A percentile compares a stretch with the other conserved stretches of the same genome.
Conservation (phyloP, 1,284 basidiomycete species). For the Moesziomyces globuligerus region DNA sequence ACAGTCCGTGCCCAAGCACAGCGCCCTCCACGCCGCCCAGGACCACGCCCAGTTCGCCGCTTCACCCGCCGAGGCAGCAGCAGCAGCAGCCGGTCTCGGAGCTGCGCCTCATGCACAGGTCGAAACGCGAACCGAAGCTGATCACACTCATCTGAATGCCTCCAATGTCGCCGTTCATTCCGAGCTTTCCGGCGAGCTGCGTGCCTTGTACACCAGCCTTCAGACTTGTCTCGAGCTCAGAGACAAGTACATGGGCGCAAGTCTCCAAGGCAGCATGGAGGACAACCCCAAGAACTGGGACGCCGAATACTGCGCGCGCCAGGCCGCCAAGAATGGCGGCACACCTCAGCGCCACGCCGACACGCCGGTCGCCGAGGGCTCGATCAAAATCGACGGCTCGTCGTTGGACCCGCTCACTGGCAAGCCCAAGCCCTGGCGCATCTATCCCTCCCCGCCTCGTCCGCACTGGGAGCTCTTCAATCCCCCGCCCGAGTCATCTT, state of each 20-base stretch:
- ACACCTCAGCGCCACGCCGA: slow-evolving; percentile 2
- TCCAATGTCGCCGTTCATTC: slow-evolving; percentile 45
- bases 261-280: slow-evolving; percentile 59
- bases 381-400: slow-evolving; percentile 62
- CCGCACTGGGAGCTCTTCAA: slow-evolving; percentile 67
- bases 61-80: slow-evolving; percentile 56
- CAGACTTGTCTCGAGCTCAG: slow-evolving; percentile 62
- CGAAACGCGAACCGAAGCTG: slow-evolving; percentile 7
- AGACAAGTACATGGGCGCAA: slow-evolving; percentile 65
- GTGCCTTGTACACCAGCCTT: slow-evolving; percentile 55
- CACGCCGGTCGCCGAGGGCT: slow-evolving; percentile 20
- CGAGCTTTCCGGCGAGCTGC: slow-evolving; percentile 59
- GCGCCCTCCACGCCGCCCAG: slow-evolving; percentile 16
- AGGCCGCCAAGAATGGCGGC: slow-evolving; percentile 17
- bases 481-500: slow-evolving; percentile 63
- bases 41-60: slow-evolving; percentile 42
- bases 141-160: slow-evolving; percentile 15
- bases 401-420: slow-evolving; percentile 33
- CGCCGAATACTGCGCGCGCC: slow-evolving; percentile 60
- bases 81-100: slow-evolving; percentile 52
- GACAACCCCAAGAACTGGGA: slow-evolving; percentile 68
- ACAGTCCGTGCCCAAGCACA: slow-evolving; percentile 21
- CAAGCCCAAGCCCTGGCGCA: slow-evolving; percentile 63
- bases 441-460: slow-evolving; percentile 65
- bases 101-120: slow-evolving; percentile 31